Conservation (phyloP, 2,329 filamentous ascomycete genomes). For the Sporothrix brunneoviolacea region DNA sequence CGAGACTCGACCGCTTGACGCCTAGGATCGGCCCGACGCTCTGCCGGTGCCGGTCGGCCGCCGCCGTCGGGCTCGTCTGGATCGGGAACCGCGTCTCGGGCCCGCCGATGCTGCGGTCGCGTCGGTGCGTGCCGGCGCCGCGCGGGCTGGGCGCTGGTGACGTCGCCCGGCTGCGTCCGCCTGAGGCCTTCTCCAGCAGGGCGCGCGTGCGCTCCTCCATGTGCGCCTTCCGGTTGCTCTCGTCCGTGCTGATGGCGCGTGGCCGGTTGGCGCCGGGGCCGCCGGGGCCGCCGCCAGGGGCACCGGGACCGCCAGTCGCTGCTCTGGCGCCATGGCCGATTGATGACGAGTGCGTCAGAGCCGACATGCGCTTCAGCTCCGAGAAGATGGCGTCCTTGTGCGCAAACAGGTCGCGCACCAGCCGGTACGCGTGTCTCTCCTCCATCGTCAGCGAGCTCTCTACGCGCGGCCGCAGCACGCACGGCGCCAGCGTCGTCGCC, state of each 20-base stretch:
- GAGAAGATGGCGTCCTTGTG: constrained; percentile 95
- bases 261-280: constrained; percentile 48
- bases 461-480: constrained; percentile 76
- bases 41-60: constrained; percentile 41
- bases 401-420: constrained; percentile 84
- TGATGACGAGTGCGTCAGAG: constrained; percentile 58
- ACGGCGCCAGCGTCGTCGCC: constrained; percentile 70
- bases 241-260: constrained; percentile 87
- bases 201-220: constrained; percentile 91
- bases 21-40: constrained; percentile 44
- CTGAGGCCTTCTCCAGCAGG: constrained; percentile 60
- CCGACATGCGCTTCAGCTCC: constrained; percentile 85
- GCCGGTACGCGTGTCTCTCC: constrained; percentile 84
- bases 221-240: constrained; percentile 86
- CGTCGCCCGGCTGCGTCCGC: constrained; percentile 62
- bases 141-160: constrained; percentile 60
- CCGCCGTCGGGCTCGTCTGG: constrained; percentile 56
- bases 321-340: constrained; percentile 24
- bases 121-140: constrained; percentile 52
- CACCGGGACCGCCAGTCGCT: neutral
- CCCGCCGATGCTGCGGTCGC: constrained; percentile 70
- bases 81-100: constrained; percentile 81
- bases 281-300: constrained; percentile 21
- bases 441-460: constrained; percentile 92
- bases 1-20: constrained; percentile 63